Base-by-base conservation (phyloP, 2,329 filamentous ascomycete genomes). In the Venturiaceae sp. region DNA sequence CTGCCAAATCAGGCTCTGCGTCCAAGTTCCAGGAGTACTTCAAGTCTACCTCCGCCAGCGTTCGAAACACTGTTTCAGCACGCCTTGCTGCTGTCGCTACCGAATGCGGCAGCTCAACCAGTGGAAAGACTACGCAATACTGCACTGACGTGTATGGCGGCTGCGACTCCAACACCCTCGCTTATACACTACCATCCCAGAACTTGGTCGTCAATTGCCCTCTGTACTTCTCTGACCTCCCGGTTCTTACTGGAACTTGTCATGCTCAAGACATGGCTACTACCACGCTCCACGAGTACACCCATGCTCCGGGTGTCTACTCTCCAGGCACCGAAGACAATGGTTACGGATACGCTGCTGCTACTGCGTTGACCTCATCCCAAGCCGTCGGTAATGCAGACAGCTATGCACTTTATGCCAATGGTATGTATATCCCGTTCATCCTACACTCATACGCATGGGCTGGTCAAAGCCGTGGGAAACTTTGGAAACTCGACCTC, bases 181-280 rank as follows among this genome's bases (percentile, higher is more conserved):
- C 60, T 2, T 61, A 61, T 52, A 61, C 60, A 13, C 11, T 61
- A 5, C 60, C 60, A 16, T 23, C 28, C 21, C 28, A 34, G 28
- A 53, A 61, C 32, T 19, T 39, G 23, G 41, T 61, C 19, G 60
- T 61, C 41, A 55, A 28, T 23, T 61, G 60, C 53, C 16, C 7
- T n/a, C 14, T 60, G 21, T 60, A 39, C 36, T 60, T 60, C 28
- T 14, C 39, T 9, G 26, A 9, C 21, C n/a, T 60, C 4, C 57
- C 57, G 8, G 23, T 55, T 34, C 16, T 46, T 6, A 19, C 57
- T 4, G 5, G 11, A 2, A 39, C 30, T 19, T 88, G 85, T 73
- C 83, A 87, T 66, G 77, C 65, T 2, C 84, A 87, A 71, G 85
- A 87, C 66, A 82, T 85, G 71, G 82, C 81, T 2, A 84, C 80